Base-by-base conservation (phyloP, 495 filamentous ascomycete genomes). In the Penicillium odoratum region DNA sequence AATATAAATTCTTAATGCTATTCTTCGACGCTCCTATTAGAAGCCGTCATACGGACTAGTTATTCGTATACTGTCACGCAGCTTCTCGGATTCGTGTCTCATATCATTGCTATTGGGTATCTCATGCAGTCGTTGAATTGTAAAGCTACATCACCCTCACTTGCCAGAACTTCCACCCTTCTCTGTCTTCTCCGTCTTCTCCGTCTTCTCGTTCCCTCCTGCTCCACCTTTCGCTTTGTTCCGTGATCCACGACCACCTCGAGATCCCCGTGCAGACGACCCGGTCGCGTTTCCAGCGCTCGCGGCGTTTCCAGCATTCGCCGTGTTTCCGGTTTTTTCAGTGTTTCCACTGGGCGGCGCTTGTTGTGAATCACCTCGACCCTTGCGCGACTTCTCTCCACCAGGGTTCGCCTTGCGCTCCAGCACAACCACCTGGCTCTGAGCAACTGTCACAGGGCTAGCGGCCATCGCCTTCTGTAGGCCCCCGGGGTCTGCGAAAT, bases 371-470 rank as follows among this genome's bases (percentile, higher is more conserved):
- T 77, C 76, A 36, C 70, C 68, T 34, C 78, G 74, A 38, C 69
- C 71, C 51, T 78, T 73, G 10, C 78, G 75, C 3, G 70, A 60
- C 33, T 75, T 74, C 55, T 76, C 70, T 11, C 64, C 68, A 5
- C 69, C 67, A 9, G 73, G 72, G 28, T 75, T 75, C 36, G 63
- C 84, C 74, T 92, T 92, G 51, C 89, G 78, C 74, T 96, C 92
- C 11, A 96, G 74, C 10, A 97, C 89, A 61, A 92, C 88, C 7
- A 96, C 91, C 6, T 88, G 86, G 8, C 90, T 91, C 72, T 93
- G 88, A 10, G 88, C 92, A 9, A 97, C 84, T 7, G 84, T 75
- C 16, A 96, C 80, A 0, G 90, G 90, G 63, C 89, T 95, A 15
- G 88, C 90, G 18, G 85, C 81, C 62, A 97, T 88, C 25, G 92